Evolutionary conservation across 768 basidiomycete genomes (phyloP), one percentile per base, ranked within the genome.

Genomic region (Pleurotus citrinopileatus): DNA sequence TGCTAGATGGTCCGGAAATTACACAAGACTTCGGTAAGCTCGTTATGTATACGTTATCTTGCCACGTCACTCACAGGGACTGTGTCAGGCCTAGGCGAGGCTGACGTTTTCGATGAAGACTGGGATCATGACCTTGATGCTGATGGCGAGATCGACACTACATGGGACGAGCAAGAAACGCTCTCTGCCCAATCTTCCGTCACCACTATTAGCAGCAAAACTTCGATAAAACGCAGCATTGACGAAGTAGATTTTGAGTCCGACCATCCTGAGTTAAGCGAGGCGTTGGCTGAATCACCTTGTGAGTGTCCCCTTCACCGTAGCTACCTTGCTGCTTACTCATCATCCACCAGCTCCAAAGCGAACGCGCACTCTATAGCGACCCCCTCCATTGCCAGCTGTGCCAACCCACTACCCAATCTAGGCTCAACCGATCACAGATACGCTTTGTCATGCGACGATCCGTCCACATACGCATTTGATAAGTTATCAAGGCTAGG

Each of bases 161-260:
- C 65, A 17, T 81, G 78, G 78, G 73, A 78, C 36, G 73, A 77
- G 42, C 70, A 74, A 23, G 79, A 79, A 25, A 71, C 75, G 12
- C 67, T 65, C 6, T 81, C 79, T 13, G 77, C 76, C 54, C 68
- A 80, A 53, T 85, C 78, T 42, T 83, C 79, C 15, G 68, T 74
- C 44, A 82, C 83, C 1, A 67, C 84, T 46, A 82, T 81, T 10
- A 84, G 82, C 61, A 80, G 70, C 61, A 71, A 79, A 36, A 82
- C 82, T 12, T 56, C 61, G 20, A 42, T 43, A 29, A 87, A 87
- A 66, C 76, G 83, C 36, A 79, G 79, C 53, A 73, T 80, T 54
- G 77, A 80, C 20, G 67, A 69, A 37, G 58, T 32, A 51, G 48
- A 51, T 9, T 25, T 64, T 12, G 79, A 77, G 48, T 55, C 60